phyloP scores from a whole-genome alignment of 2,329 filamentous ascomycete genomes.

The Ascomycota sp. region DNA sequence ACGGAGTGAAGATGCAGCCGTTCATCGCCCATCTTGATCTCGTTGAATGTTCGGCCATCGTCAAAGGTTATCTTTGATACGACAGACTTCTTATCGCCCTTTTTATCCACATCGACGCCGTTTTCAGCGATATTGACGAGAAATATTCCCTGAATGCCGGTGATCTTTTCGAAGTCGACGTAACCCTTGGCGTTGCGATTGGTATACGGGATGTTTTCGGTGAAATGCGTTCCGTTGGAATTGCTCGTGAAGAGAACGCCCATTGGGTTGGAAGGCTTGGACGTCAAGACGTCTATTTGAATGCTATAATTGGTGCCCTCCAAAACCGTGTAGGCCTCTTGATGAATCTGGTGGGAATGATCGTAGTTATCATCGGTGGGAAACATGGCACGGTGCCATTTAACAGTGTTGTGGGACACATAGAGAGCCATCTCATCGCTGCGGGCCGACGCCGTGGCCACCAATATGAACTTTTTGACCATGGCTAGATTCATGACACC shows the following conservation, averaged over 20 bases:
- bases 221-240: conserved; percentile 93
- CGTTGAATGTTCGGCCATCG: conserved; percentile 70
- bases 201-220: conserved; percentile 75
- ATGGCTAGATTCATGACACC: conserved; percentile 66
- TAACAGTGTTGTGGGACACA: conserved; percentile 62
- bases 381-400: conserved; percentile 87
- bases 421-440: conserved; percentile 86
- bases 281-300: conserved; percentile 79
- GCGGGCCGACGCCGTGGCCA: conserved; percentile 56
- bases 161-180: conserved; percentile 91
- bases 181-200: conserved; percentile 58
- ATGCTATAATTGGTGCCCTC: conserved; percentile 97
- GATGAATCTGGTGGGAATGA: conserved; percentile 47
- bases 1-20: conserved; percentile 80
- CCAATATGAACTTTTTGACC: conserved; percentile 73
- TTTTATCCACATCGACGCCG: conserved; percentile 48
- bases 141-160: conserved; percentile 79
- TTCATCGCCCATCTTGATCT: conserved; percentile 46
- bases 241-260: conserved; percentile 89
- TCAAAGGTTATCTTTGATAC: conserved; percentile 81
- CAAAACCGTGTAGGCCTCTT: conserved; percentile 80
- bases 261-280: conserved; percentile 45
- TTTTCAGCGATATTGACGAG: conserved; percentile 82
- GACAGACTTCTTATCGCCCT: conserved; percentile 40
- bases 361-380: conserved; percentile 54